phyloP scores from a whole-genome alignment of 129 eudicot species.

The Cynara cardunculus region DNA sequence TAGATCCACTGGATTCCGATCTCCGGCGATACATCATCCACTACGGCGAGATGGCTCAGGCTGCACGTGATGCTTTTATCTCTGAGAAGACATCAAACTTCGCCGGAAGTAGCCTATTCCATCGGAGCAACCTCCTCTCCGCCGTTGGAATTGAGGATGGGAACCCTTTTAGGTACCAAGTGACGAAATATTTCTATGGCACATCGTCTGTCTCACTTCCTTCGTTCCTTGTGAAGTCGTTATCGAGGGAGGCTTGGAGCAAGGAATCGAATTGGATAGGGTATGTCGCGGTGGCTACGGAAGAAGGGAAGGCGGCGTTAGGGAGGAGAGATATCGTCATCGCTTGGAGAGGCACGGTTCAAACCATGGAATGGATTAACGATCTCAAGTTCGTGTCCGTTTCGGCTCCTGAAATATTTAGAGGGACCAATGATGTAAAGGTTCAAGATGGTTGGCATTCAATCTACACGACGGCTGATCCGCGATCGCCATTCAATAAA shows the following conservation, averaged over 20 bases:
- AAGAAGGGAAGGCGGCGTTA: conserved; percentile 59
- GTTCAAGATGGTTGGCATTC: conserved; percentile 85
- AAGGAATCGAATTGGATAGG: conserved; percentile 96
- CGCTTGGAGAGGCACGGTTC: conserved; percentile 82
- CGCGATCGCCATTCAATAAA: conserved; percentile 55
- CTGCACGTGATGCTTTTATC: conserved; percentile 58
- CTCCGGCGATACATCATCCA: conserved; percentile 72
- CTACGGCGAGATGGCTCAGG: conserved; percentile 78
- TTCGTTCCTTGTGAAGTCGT: conserved; percentile 50
- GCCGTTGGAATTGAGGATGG: conserved; percentile 49
- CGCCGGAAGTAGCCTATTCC: conserved; percentile 55
- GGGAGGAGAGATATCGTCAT: conserved; percentile 85
- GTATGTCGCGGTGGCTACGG: conserved; percentile 83
- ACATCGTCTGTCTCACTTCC: conserved; percentile 60
- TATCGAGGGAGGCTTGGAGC: conserved; percentile 86
- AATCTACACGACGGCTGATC: conserved; percentile 64
- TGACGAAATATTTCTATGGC: conserved; percentile 66
- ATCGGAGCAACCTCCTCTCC: conserved; percentile 33
- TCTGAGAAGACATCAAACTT: conserved; percentile 51
- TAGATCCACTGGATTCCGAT: conserved; percentile 69
- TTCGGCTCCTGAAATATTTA: conserved; percentile 50
- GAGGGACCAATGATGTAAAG: conserved; percentile 30
- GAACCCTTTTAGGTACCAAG: conserved; percentile 58
- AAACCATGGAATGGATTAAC: conserved; percentile 71
- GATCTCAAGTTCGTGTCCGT: conserved; percentile 57